Evolutionary conservation across 805 yeast genomes (phyloP), one percentile per base, ranked within the genome.

Genomic region (Wickerhamia fluorescens): DNA sequence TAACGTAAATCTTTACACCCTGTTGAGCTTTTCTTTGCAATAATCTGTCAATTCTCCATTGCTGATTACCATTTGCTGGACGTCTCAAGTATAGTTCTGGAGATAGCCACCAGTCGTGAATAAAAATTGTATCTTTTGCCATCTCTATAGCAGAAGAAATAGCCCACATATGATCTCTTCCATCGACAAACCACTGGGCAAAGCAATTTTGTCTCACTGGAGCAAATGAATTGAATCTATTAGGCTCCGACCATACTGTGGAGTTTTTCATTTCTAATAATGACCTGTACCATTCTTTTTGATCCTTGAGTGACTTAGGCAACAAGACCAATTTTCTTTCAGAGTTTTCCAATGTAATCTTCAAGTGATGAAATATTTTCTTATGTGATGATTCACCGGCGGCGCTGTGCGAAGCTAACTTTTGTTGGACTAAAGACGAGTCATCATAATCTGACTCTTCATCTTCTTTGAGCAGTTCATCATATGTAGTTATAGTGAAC

Each of bases 101-200:
- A 4, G 89, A 73, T 15, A 92, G 64, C 98, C 98, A 92, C 99
- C 99, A 92, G 47, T 89, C 99, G 48, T 92, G 96, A 28, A 92
- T 86, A 51, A 78, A 92, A 19, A 92, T 80, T 1, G 82, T 89
- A 61, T 92, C 97, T 41, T 78, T 77, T 0, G 98, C 97, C 83
- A 84, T 79, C 41, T 82, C 86, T 31, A 92, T 62, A 0, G 97
- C 98, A 7, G 87, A 77, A 17, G 95, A 82, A 3, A 87, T 77
- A 2, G 96, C 94, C 96, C 97, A 92, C 61, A 86, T 81, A 53
- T 92, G 84, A 54, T 92, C 99, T 46, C 99, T 68, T 4, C 82
- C 95, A 56, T 92, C 99, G 4, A 92, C 97, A 60, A 92, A 78
- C 92, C 95, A 89, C 51, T 92, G 96, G 8, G 96, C 95, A 58